phyloP scores from a whole-genome alignment of 2,329 filamentous ascomycete species.

The Orbilia blumenaviensis region DNA sequence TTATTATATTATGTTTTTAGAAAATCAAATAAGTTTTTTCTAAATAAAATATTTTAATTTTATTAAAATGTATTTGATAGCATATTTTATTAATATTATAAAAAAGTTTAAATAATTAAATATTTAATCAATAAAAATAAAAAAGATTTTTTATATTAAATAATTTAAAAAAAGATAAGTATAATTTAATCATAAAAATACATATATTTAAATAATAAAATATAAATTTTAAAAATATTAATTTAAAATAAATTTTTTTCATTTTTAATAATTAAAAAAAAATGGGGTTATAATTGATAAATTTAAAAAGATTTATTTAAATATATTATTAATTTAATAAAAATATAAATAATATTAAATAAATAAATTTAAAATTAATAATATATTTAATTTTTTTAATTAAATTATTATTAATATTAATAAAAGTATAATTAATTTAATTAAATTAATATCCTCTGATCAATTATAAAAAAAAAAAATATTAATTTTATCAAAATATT shows the following conservation, averaged over 20 bases:
- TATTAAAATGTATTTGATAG: not conserved
- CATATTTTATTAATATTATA: not conserved
- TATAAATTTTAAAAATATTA: slow-evolving; percentile 13
- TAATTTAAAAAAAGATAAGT: slow-evolving; percentile 4
- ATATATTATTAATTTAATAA: slow-evolving; percentile 1
- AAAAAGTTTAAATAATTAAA: not conserved
- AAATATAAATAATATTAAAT: not conserved
- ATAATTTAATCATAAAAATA: slow-evolving; percentile 8
- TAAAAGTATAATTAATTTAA: not conserved
- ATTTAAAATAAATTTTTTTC: slow-evolving; percentile 2
- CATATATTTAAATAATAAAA: not conserved
- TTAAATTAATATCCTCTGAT: not conserved
- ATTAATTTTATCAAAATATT: slow-evolving; percentile 4
- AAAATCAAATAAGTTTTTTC: not conserved
- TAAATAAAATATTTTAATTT: not conserved
- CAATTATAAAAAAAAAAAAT: slow-evolving; percentile 2
- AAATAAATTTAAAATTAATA: not conserved
- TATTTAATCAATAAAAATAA: not conserved
- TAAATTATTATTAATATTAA: not conserved
- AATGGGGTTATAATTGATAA: not conserved
- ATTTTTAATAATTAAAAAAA: not conserved
- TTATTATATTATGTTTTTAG: not conserved
- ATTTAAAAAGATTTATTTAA: not conserved
- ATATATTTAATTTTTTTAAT: slow-evolving; percentile 7
- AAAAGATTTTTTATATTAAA: not conserved